Evolutionary conservation across 1,284 basidiomycete species (phyloP).

Genomic region (Sporisorium sorghi): DNA sequence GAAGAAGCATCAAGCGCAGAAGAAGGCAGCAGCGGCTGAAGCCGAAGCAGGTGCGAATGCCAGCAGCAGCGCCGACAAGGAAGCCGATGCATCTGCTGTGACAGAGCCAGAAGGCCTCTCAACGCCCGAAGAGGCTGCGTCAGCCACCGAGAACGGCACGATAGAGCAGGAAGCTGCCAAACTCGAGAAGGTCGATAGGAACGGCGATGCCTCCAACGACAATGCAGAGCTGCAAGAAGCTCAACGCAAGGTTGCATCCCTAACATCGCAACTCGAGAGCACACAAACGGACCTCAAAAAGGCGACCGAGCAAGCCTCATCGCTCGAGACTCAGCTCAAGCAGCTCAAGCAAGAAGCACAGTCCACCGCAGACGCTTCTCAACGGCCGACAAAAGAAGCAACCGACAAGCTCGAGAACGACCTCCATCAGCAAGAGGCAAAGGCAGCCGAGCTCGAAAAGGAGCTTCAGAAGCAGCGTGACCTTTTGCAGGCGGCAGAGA

Average conservation of each 20-base stretch:
- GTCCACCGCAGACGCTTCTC: constrained; percentile 11
- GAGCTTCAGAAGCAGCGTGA: constrained; percentile 30
- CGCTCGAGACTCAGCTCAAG: constrained; percentile 23
- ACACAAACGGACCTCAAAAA: constrained; percentile 19
- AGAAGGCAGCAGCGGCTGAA: constrained; percentile 51
- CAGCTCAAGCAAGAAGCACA: constrained; percentile 17
- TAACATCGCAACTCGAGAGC: constrained; percentile 28
- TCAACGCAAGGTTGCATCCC: constrained; percentile 13
- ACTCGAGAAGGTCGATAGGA: neutral
- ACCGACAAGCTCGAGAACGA: constrained; percentile 29
- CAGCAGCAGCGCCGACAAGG: constrained; percentile 16
- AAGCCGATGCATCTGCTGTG: constrained; percentile 7
- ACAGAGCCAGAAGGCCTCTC: constrained; percentile 27
- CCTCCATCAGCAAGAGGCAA: constrained; percentile 14
- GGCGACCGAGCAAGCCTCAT: constrained; percentile 17
- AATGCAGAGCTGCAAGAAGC: constrained; percentile 24
- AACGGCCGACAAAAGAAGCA: constrained; percentile 13
- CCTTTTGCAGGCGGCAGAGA: constrained; percentile 21
- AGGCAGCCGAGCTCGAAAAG: constrained; percentile 24
- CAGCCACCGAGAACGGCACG: constrained; percentile 1
- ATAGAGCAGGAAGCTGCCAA: constrained; percentile 1
- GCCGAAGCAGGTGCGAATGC: constrained; percentile 25
- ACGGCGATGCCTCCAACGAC: neutral
- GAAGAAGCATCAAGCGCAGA: constrained; percentile 59
- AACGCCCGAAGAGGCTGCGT: constrained; percentile 12